Percentiles rank a stretch among this genome's conserved stretches.
Evolutionary conservation across 139 green algal genomes (phyloP).

Genomic region (Chlamydomonas sp.): DNA sequence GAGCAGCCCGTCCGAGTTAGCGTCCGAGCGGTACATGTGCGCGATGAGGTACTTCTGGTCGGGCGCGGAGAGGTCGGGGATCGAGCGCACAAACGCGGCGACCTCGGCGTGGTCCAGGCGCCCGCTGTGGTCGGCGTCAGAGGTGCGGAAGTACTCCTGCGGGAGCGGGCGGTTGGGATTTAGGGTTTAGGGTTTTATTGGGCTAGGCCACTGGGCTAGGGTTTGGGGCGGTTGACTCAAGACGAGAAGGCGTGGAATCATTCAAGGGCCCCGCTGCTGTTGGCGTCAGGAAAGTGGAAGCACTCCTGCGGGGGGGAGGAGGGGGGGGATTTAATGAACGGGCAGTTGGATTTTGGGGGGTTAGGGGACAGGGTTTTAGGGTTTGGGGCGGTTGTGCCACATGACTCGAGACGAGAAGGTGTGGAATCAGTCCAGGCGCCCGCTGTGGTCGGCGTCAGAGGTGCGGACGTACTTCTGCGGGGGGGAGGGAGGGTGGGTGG

Average conservation of each 20-base stretch:
- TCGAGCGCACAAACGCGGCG: constrained; percentile 17
- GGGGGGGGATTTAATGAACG: too few relatives aligned
- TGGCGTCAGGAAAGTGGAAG: too few relatives aligned
- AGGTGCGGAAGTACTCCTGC: not conserved
- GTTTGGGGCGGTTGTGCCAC: constrained; percentile 18
- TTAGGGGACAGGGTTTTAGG: too few relatives aligned
- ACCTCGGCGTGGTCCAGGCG: constrained; percentile 18
- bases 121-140: constrained; percentile 15
- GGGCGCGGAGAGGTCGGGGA: constrained; percentile 17
- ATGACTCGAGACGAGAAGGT: constrained; percentile 9
- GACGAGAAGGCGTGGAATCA: too few relatives aligned
- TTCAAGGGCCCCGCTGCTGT: too few relatives aligned
- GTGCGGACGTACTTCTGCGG: not conserved
- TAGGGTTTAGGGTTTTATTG: too few relatives aligned
- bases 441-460: constrained; percentile 11
- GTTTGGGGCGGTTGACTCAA: too few relatives aligned
- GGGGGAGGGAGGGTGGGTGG: too few relatives aligned
- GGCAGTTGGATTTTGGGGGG: too few relatives aligned
- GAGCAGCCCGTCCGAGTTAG: constrained; percentile 9
- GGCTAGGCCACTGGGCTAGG: too few relatives aligned
- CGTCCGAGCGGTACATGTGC: constrained; percentile 24
- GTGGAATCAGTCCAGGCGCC: constrained; percentile 14
- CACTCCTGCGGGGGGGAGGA: too few relatives aligned
- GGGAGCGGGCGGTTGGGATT: too few relatives aligned
- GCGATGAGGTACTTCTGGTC: constrained; percentile 33